phyloP scores from a whole-genome alignment of 768 basidiomycete genomes.

The Boletus huronensis region DNA sequence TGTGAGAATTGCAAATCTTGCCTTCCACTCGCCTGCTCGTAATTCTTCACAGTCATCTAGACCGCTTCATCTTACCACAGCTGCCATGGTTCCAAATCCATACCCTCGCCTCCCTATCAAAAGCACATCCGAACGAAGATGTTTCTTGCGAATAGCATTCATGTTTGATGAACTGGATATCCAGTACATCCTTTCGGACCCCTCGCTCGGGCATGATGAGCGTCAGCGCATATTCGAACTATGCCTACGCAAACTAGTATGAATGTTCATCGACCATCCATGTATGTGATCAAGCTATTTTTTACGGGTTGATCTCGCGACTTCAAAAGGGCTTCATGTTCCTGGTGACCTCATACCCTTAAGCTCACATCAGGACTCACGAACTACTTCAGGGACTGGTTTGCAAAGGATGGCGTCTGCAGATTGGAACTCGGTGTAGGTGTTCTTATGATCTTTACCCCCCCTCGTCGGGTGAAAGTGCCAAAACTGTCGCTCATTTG shows the following conservation, averaged over 20 bases:
- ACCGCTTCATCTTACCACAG: not conserved
- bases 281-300: not conserved
- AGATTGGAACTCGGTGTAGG: not conserved
- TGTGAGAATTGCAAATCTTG: not conserved
- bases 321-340: not conserved
- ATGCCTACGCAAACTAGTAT: not conserved
- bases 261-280: not conserved
- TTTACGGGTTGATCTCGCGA: not conserved
- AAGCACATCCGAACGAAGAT: no score
- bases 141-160: not conserved
- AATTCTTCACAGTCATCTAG: not conserved
- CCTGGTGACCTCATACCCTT: not conserved
- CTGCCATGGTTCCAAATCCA: fast-evolving
- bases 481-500: no score
- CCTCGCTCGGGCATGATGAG: not conserved
- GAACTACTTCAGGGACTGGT: not conserved
- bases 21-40: not conserved
- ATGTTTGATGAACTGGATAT: not conserved
- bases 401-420: not conserved
- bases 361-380: not conserved
- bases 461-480: no score
- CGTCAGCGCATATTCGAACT: not conserved
- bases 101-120: not conserved
- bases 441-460: not conserved
- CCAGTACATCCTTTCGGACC: not conserved